A percentile compares a stretch with the other conserved stretches of the same genome.
Conservation (phyloP, 116 monocot genomes). For the Iris pallida region DNA sequence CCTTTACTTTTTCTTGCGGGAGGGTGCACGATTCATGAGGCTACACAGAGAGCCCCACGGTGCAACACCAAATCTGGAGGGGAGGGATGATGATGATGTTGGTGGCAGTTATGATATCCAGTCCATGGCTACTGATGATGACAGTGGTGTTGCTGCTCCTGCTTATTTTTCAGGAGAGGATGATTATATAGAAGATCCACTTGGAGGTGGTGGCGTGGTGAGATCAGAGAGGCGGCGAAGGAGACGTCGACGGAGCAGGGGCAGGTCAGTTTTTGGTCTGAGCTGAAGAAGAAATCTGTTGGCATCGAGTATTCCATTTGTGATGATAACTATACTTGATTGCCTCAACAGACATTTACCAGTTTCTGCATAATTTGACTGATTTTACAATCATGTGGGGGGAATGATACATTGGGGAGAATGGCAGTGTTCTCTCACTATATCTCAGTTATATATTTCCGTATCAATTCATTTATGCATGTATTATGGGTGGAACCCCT, state of each 20-base stretch:
- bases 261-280: conserved; percentile 17
- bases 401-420: not conserved
- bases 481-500: not conserved
- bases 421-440: conserved; percentile 6
- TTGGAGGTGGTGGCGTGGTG: conserved; percentile 9
- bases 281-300: conserved; percentile 13
- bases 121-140: not conserved
- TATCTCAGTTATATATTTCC: conserved; percentile 5
- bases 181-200: conserved; percentile 1
- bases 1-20: conserved; percentile 48
- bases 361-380: not conserved
- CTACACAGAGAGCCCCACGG: conserved; percentile 19
- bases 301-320: not conserved
- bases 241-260: conserved; percentile 36
- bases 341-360: not conserved
- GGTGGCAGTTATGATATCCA: conserved; percentile 1
- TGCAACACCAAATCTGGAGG: not conserved
- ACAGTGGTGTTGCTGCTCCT: not conserved
- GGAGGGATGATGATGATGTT: not conserved
- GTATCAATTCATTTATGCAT: conserved; percentile 6
- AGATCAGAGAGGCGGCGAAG: conserved; percentile 29
- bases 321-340: not conserved
- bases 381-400: not conserved
- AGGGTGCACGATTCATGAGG: conserved; percentile 43
- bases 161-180: conserved; percentile 12